Evolutionary conservation across 2,329 filamentous ascomycete genomes (phyloP).

Genomic region (Fusarium praegraminearum): DNA sequence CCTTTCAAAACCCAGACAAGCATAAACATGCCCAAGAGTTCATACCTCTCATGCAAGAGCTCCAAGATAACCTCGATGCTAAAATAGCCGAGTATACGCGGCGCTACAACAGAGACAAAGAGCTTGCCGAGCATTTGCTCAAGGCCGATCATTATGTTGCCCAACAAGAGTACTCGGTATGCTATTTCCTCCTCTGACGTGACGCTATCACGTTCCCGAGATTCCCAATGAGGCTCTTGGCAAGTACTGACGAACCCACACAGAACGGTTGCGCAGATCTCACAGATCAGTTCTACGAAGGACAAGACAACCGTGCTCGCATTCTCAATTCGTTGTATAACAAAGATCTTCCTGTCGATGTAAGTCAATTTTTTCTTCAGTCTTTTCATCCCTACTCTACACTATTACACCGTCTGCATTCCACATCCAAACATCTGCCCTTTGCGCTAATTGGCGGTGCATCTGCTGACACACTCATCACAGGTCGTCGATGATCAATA

Average conservation of each 20-base stretch:
- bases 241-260: conserved; percentile 31
- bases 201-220: conserved; percentile 35
- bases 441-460: conserved; percentile 19
- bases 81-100: conserved; percentile 50
- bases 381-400: conserved; percentile 20
- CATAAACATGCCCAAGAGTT: conserved; percentile 68
- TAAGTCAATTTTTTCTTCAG: conserved; percentile 52
- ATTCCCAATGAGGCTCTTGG: conserved; percentile 40
- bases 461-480: conserved; percentile 38
- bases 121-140: conserved; percentile 56
- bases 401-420: conserved; percentile 35
- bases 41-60: conserved; percentile 61
- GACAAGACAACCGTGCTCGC: conserved; percentile 60
- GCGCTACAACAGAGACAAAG: conserved; percentile 52
- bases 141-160: conserved; percentile 51
- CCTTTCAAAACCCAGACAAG: conserved; percentile 65
- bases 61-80: conserved; percentile 54
- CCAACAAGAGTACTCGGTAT: conserved; percentile 55
- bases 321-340: conserved; percentile 59
- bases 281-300: conserved; percentile 58
- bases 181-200: conserved; percentile 33
- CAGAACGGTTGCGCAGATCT: conserved; percentile 57
- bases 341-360: conserved; percentile 61
- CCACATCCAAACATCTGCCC: conserved; percentile 30
- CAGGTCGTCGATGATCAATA: conserved; percentile 60